phyloP scores from a whole-genome alignment of 169 alveolate genomes.

The Cryptosporidium viatorum region DNA sequence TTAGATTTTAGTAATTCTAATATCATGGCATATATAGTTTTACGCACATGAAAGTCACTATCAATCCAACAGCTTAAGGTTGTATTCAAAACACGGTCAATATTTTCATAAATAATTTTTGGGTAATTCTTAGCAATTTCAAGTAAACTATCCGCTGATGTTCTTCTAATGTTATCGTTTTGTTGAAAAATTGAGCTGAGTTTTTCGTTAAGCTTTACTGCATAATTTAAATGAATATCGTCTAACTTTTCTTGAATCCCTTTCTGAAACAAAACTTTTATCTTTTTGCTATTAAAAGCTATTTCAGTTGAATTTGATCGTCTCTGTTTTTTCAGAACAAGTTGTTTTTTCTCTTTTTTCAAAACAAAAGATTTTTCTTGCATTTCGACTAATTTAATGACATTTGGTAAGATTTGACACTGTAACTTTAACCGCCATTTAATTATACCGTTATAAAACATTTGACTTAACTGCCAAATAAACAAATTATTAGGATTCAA shows the following conservation, averaged over 20 bases:
- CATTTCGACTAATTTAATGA: constrained; percentile 4
- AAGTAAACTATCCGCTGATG: constrained; percentile 39
- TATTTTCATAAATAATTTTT: constrained; percentile 53
- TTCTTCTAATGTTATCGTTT: constrained; percentile 45
- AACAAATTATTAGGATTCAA: no score
- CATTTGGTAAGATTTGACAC: neutral
- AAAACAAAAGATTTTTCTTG: neutral
- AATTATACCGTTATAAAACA: neutral
- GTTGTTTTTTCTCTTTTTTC: neutral
- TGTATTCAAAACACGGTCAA: constrained; percentile 44
- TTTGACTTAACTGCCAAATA: neutral
- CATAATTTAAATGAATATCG: constrained; percentile 13
- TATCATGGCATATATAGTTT: neutral
- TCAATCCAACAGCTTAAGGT: constrained; percentile 69
- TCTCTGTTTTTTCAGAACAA: neutral
- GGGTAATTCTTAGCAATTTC: constrained; percentile 36
- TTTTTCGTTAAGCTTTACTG: constrained; percentile 21
- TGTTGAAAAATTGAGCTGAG: constrained; percentile 42
- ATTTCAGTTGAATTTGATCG: constrained; percentile 15
- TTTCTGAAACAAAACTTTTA: constrained; percentile 35
- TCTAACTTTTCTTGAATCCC: neutral
- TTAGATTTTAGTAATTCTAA: constrained; percentile 7
- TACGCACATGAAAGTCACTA: constrained; percentile 25
- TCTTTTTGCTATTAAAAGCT: constrained; percentile 22
- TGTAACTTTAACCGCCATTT: neutral